Evolutionary conservation across 1,139 yeast genomes (phyloP).

Genomic region (Magnusiomyces sp.): DNA sequence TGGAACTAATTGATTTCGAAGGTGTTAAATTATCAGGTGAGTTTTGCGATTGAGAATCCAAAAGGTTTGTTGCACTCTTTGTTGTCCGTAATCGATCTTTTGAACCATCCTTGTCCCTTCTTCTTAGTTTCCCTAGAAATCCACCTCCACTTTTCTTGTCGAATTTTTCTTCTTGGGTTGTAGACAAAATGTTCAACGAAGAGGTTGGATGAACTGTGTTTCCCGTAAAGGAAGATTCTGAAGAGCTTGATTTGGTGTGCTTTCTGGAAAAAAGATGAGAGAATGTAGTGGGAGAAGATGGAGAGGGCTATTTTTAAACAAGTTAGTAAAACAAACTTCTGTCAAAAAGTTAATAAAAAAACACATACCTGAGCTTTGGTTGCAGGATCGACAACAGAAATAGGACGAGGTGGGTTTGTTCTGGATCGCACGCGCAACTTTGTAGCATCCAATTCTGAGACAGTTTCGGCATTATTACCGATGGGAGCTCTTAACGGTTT

Average conservation of each 20-base stretch:
- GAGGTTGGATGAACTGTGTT: neutral
- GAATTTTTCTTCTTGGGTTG: neutral
- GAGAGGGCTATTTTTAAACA: constrained; percentile 27
- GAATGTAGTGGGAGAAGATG: constrained; percentile 37
- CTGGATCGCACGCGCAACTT: too few relatives aligned
- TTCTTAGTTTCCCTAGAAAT: constrained; percentile 12
- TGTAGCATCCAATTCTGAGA: too few relatives aligned
- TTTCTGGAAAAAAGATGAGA: constrained; percentile 49
- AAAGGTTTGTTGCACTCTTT: constrained; percentile 11
- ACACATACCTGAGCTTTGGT: neutral
- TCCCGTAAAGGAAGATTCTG: constrained; percentile 38
- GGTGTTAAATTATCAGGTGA: neutral
- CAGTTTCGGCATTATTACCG: too few relatives aligned
- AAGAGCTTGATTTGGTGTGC: constrained; percentile 49
- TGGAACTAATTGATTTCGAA: too few relatives aligned
- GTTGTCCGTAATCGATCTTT: constrained; percentile 9
- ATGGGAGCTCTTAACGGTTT: too few relatives aligned
- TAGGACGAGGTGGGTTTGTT: neutral
- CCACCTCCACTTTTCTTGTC: constrained; percentile 13
- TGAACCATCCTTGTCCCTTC: constrained; percentile 12
- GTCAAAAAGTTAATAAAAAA: too few relatives aligned
- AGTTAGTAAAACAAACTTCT: too few relatives aligned
- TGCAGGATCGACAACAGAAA: neutral
- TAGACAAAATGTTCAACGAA: constrained; percentile 1
- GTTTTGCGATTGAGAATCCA: constrained; percentile 4